A percentile compares a stretch with the other conserved stretches of the same genome.
phyloP scores from a whole-genome alignment of 2,329 filamentous ascomycete genomes.

The Fusarium duplospermum region DNA sequence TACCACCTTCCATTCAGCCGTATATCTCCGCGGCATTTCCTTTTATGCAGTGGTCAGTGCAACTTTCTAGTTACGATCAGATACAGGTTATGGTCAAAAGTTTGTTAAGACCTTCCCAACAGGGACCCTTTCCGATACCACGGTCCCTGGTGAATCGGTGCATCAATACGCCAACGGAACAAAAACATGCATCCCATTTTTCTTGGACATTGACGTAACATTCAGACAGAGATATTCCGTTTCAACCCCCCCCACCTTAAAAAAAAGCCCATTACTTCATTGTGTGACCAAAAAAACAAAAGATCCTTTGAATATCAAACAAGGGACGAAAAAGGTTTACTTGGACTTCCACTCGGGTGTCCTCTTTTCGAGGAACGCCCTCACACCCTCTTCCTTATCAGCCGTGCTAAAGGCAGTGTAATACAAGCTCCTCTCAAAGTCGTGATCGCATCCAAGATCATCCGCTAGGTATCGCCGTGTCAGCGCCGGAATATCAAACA shows the following conservation, averaged over 20 bases:
- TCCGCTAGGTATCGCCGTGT: conserved; percentile 34
- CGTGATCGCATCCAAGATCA: conserved; percentile 42
- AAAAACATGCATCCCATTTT: neutral
- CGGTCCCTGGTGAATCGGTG: neutral
- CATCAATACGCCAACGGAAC: neutral
- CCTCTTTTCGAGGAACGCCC: conserved; percentile 47
- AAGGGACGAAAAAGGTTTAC: neutral
- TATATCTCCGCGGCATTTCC: neutral
- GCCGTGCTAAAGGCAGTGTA: conserved; percentile 50
- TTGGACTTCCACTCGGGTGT: conserved; percentile 29
- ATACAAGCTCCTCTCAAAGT: conserved; percentile 51
- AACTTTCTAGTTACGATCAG: neutral
- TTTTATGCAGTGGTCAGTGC: neutral
- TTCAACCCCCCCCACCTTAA: neutral
- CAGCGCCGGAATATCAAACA: neutral
- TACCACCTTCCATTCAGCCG: neutral
- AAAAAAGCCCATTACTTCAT: neutral
- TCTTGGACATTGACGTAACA: neutral
- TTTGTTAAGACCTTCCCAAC: neutral
- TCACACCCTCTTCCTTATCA: conserved; percentile 47
- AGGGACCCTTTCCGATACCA: neutral
- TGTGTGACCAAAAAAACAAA: neutral
- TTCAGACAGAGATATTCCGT: neutral
- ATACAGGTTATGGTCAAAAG: neutral
- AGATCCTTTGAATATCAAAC: neutral